phyloP scores from a whole-genome alignment of 2,329 filamentous ascomycete species.

The Stagonosporopsis rhizophila region DNA sequence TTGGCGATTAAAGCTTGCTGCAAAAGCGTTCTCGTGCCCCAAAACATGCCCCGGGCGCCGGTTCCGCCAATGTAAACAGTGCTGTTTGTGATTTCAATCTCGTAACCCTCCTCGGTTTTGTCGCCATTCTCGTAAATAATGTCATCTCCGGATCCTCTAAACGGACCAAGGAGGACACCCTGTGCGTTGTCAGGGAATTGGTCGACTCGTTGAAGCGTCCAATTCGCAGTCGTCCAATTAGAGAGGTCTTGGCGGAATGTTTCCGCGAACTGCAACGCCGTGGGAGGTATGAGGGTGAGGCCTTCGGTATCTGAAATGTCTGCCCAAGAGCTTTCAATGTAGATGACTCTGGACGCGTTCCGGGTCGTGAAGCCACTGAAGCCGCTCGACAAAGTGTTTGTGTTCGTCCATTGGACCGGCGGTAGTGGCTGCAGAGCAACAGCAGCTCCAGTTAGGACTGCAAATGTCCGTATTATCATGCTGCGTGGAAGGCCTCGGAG shows the following conservation, averaged over 20 bases:
- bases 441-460: constrained; percentile 24
- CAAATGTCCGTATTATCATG: constrained; percentile 24
- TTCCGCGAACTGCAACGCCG: constrained; percentile 57
- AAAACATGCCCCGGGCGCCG: constrained; percentile 56
- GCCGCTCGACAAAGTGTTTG: constrained; percentile 13
- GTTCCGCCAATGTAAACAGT: constrained; percentile 51
- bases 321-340: constrained; percentile 53
- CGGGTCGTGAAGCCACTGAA: constrained; percentile 34
- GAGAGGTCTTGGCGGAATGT: constrained; percentile 57
- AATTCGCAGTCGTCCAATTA: constrained; percentile 49
- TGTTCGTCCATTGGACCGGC: constrained; percentile 41
- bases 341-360: constrained; percentile 46
- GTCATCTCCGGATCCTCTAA: constrained; percentile 30
- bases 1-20: constrained; percentile 52
- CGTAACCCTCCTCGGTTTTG: constrained; percentile 60
- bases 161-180: constrained; percentile 55
- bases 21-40: constrained; percentile 57
- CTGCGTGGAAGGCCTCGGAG: not conserved
- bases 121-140: constrained; percentile 58
- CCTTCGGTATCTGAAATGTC: constrained; percentile 53
- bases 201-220: constrained; percentile 52
- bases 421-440: constrained; percentile 51
- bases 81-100: constrained; percentile 48
- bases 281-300: constrained; percentile 61
- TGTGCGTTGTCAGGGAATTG: constrained; percentile 36